Percentiles rank a stretch among this genome's conserved stretches.
These are phyloP conservation scores for Pittosporum tobira DNA, from an alignment of 129 eudicot genomes.

Conservation along the genomic window DNA sequence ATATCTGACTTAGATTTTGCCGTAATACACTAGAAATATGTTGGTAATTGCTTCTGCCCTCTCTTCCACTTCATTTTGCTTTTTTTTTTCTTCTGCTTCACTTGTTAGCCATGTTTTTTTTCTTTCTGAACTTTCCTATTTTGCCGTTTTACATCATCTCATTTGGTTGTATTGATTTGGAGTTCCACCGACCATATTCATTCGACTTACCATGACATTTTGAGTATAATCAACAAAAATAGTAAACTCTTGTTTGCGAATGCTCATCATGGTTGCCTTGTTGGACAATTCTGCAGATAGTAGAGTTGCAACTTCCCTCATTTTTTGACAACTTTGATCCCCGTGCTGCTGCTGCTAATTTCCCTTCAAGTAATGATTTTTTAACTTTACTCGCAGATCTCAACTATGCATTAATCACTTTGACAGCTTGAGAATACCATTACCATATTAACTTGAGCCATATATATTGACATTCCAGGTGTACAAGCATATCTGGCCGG, in stretches of 20 bases:
- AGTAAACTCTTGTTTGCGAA: not conserved
- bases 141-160: not conserved
- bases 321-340: conserved; percentile 93
- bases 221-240: not conserved
- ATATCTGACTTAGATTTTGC: not conserved
- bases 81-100: not conserved
- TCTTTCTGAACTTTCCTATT: not conserved
- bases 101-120: not conserved
- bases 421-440: conserved; percentile 1
- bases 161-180: not conserved
- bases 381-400: not conserved
- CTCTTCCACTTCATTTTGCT: not conserved
- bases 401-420: not conserved
- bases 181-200: not conserved
- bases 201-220: not conserved
- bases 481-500: conserved; percentile 99
- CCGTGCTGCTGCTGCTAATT: conserved; percentile 96
- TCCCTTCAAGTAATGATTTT: conserved; percentile 67
- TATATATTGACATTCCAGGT: conserved; percentile 31
- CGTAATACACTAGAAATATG: not conserved
- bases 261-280: not conserved
- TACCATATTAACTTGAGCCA: not conserved
- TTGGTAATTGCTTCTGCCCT: not conserved
- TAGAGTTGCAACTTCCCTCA: conserved; percentile 93
- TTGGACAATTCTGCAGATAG: conserved; percentile 42